Base-by-base conservation (phyloP, 129 eudicot genomes). In the Solidago caesia region DNA sequence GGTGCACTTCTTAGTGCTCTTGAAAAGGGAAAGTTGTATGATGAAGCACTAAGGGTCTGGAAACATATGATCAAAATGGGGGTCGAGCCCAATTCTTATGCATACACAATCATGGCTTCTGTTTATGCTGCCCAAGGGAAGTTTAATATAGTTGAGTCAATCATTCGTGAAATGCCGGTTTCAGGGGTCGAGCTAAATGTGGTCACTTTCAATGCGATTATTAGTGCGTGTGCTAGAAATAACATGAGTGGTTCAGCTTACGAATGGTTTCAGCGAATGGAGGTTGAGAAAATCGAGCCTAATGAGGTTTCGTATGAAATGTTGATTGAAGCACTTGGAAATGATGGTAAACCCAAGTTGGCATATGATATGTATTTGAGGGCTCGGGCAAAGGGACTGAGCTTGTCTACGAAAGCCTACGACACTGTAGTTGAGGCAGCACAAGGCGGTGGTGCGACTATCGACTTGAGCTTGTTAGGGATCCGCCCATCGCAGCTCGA, bases 101-200 rank as follows among this genome's bases (percentile, higher is more conserved):
- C 95, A 5, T 95, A 95, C 83, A 95, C 99, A 9, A 91, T 95
- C 52, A 89, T 95, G 99, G 95, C 92, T 25, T 89, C 99, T n/a
- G 76, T 95, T 49, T 84, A 89, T 68, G 86, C 92, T 0, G 92
- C 81, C 3, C 94, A 89, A 39, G 94, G 96, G 52, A 89, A 87
- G 65, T 87, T 91, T 63, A 72, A 85, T 7, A 55, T 80, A 5
- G 89, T 95, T 8, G 89, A 95, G 6, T 83, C 83, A 2, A 85
- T 89, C 29, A 81, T 95, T 44, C 73, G 72, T 42, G 97, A 95
- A 70, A 95, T 95, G 99, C 74, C 77, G 27, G 55, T 83, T 7
- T 72, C 85, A 12, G 83, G 80, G 52, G 70, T 80, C 49, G 87
- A 85, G 59, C 80, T 92, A 10, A 87, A 87, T 2, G 96, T 89